Percentiles rank a stretch among this genome's conserved stretches.
Evolutionary conservation across 2,329 filamentous ascomycete genomes (phyloP).

Genomic region (Ophiocordyceps australis): DNA sequence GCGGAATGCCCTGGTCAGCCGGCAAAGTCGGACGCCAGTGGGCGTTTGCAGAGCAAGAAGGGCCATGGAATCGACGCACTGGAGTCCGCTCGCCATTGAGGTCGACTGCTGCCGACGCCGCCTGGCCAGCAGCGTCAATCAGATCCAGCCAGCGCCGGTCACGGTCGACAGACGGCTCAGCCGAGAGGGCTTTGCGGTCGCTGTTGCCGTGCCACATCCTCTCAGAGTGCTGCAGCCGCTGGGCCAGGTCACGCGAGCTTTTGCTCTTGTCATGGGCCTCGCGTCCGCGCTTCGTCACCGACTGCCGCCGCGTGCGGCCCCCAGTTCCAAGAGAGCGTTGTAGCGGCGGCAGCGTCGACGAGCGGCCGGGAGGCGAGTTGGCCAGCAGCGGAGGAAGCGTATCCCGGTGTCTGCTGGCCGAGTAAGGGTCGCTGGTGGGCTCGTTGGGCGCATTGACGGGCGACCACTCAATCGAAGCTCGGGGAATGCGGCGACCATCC

Average conservation of each 20-base stretch:
- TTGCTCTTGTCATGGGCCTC: constrained; percentile 66
- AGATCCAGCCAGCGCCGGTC: constrained; percentile 93
- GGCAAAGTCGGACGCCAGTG: too few species aligned
- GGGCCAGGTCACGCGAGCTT: constrained; percentile 50
- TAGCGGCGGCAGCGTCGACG: constrained; percentile 72
- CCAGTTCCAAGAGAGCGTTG: constrained; percentile 55
- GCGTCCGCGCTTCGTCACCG: constrained; percentile 61
- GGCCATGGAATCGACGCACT: too few species aligned
- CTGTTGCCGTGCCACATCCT: constrained; percentile 48
- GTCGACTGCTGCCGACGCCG: constrained; percentile 76
- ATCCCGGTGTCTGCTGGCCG: constrained; percentile 46
- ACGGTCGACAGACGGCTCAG: constrained; percentile 64
- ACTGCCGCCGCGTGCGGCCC: constrained; percentile 69
- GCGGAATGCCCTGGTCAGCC: constrained; percentile 1
- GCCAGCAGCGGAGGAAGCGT: constrained; percentile 68
- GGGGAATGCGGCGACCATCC: constrained; percentile 43
- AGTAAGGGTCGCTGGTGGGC: constrained; percentile 59
- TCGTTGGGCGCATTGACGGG: constrained; percentile 43
- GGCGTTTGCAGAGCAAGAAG: too few species aligned
- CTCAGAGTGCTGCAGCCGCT: constrained; percentile 44
- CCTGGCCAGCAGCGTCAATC: constrained; percentile 61
- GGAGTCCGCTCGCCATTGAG: constrained; percentile 82
- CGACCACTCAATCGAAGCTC: constrained; percentile 55
- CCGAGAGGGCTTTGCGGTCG: constrained; percentile 69
- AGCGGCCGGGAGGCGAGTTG: constrained; percentile 70